Base-by-base conservation (phyloP, 345 rosid species). In the Erysimum cheiranthoides region DNA sequence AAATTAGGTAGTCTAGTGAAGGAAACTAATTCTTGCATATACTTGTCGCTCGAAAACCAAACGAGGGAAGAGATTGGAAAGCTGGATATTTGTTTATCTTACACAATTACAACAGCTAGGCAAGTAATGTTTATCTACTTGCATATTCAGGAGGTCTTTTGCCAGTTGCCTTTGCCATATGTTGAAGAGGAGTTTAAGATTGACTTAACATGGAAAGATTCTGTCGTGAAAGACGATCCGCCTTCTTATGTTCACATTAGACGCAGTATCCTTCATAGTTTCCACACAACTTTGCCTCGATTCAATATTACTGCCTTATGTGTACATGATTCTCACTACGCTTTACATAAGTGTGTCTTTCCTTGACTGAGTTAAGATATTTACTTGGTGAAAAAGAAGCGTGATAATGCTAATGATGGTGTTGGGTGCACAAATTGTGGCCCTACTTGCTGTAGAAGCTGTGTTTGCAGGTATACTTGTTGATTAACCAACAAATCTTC, bases 201-300 rank as follows among this genome's bases (percentile, higher is more conserved):
- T 68, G 93, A 92, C 71, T 58, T 80, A 47, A 80, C 89, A 51
- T 85, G 87, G 89, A 90, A 86, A 73, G 87, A 75, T 49, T 68
- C 79, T 77, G 73, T 61, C 72, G 80, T 83, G 28, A 88, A 92
- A 81, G 66, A 82, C 70, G 93, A 86, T 73, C 92, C 88, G 39
- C 93, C 97, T 84, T 82, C 92, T 46, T 94, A 94, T 72, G 88
- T 84, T 73, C 97, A 90, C 80, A 94, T 94, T 75, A 88, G 85
- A 76, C 95, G 97, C 77, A 94, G 97, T 94, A 94, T 92, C 98
- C 97, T 86, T 51, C 63, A 40, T 74, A 30, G 58, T 58, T 11
- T 81, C 14, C 65, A 17, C 6, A 62, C 21, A 53, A 27, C 25
- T 39, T 6, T 38, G 53, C 56, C 45, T 42, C 40, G 40, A 1